phyloP scores from a whole-genome alignment of 176 grass and related monocot species.

The Oryza glumipatula region DNA sequence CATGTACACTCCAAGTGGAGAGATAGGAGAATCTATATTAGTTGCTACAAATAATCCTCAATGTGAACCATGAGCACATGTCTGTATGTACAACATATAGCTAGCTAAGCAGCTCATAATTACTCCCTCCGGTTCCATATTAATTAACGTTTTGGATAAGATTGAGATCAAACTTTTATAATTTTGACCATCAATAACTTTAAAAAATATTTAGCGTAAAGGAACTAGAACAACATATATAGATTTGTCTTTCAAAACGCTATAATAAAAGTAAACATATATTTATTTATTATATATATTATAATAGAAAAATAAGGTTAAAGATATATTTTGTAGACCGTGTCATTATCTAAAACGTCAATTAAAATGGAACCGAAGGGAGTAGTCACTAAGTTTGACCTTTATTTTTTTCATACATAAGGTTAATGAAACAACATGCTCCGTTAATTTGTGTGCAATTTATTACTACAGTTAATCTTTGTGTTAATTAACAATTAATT shows the following conservation, averaged over 20 bases:
- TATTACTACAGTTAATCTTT: neutral
- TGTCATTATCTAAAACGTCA: too few species aligned
- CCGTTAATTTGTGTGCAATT: neutral
- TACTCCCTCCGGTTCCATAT: neutral
- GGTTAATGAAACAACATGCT: neutral
- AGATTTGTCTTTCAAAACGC: too few species aligned
- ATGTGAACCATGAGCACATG: neutral
- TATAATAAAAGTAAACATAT: too few species aligned
- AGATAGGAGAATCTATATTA: constrained; percentile 16
- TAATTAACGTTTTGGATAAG: too few species aligned
- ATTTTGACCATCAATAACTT: too few species aligned
- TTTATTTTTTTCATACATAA: neutral
- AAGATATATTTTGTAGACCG: too few species aligned
- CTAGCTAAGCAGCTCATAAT: neutral
- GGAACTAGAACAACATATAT: too few species aligned
- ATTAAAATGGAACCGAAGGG: too few species aligned
- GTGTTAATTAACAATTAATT: neutral
- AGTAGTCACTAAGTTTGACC: neutral
- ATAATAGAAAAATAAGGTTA: too few species aligned
- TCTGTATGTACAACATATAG: neutral
- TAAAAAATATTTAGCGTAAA: too few species aligned
- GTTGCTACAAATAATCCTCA: constrained; percentile 29
- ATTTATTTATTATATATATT: too few species aligned
- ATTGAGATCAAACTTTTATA: too few species aligned
- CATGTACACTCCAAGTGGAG: constrained; percentile 45